phyloP scores from a whole-genome alignment of 768 basidiomycete species.

The Lentinula sp. region DNA sequence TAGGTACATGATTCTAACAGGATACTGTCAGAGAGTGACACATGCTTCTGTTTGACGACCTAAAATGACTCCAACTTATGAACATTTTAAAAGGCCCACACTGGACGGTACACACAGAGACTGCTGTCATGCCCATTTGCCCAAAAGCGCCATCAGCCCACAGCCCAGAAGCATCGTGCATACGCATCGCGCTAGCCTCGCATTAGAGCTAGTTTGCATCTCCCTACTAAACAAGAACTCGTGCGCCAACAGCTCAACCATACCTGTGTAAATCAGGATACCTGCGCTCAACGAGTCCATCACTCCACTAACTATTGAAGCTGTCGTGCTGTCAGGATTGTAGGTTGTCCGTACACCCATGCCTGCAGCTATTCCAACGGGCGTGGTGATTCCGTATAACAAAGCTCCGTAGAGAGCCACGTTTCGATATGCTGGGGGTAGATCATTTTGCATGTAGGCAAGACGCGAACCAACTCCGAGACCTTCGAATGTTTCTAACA shows the following conservation, averaged over 20 bases:
- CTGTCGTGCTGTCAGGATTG: conserved; percentile 71
- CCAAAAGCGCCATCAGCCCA: conserved; percentile 87
- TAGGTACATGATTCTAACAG: no score
- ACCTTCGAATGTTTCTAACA: conserved; percentile 85
- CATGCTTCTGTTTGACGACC: no score
- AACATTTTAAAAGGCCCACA: no score
- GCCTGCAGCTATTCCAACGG: conserved; percentile 83
- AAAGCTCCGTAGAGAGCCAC: conserved; percentile 55
- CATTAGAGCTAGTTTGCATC: conserved; percentile 64
- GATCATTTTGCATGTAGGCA: conserved; percentile 50
- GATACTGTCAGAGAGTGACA: no score
- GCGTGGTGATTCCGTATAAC: conserved; percentile 74
- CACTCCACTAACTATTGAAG: conserved; percentile 77
- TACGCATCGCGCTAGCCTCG: conserved; percentile 62
- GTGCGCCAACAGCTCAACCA: conserved; percentile 90
- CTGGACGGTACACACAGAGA: no score
- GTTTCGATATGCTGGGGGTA: conserved; percentile 48
- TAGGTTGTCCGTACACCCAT: conserved; percentile 72
- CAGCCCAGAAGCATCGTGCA: conserved; percentile 73
- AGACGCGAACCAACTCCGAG: conserved; percentile 91
- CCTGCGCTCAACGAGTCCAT: conserved; percentile 84
- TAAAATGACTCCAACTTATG: no score
- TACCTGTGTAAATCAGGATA: conserved; percentile 81
- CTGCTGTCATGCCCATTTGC: conserved; percentile 69
- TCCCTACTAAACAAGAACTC: conserved; percentile 90